Conservation (phyloP, 805 yeast genomes). For the Kluyveromyces starmeri region DNA sequence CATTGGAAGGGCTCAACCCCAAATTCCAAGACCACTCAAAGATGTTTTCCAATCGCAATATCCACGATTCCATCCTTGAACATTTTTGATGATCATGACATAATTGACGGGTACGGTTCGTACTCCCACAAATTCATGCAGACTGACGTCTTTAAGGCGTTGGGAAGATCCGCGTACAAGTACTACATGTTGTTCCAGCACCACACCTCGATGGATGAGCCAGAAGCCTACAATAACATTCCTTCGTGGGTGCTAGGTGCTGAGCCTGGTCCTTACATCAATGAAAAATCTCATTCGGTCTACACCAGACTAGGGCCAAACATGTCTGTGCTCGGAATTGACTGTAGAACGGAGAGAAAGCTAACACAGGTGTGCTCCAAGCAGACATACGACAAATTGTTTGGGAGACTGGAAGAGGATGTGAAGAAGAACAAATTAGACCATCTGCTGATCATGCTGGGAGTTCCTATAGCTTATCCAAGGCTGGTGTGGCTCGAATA, state of each 20-base stretch:
- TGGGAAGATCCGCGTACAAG: conserved; percentile 74
- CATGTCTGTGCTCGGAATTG: conserved; percentile 69
- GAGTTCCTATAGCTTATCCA: conserved; percentile 94
- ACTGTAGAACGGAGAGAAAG: conserved; percentile 87
- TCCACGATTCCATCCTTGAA: conserved; percentile 80
- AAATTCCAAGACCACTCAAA: conserved; percentile 56
- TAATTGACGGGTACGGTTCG: conserved; percentile 93
- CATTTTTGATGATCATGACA: conserved; percentile 91
- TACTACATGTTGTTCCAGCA: conserved; percentile 92
- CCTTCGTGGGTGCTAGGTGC: conserved; percentile 57
- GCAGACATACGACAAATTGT: conserved; percentile 51
- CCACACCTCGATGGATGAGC: conserved; percentile 46
- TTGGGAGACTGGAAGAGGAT: conserved; percentile 52
- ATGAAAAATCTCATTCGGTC: conserved; percentile 55
- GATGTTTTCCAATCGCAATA: conserved; percentile 62
- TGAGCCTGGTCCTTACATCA: conserved; percentile 51
- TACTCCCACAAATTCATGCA: conserved; percentile 70
- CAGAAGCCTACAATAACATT: conserved; percentile 34
- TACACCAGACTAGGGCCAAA: conserved; percentile 68
- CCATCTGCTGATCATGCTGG: conserved; percentile 76
- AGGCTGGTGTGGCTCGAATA: conserved; percentile 86
- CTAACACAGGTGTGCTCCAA: conserved; percentile 45
- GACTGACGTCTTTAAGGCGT: conserved; percentile 54
- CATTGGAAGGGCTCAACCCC: conserved; percentile 58
- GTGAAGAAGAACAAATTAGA: conserved; percentile 45